Base-by-base conservation (phyloP, 2,329 filamentous ascomycete genomes). In the Neopestalotiopsis sp. region DNA sequence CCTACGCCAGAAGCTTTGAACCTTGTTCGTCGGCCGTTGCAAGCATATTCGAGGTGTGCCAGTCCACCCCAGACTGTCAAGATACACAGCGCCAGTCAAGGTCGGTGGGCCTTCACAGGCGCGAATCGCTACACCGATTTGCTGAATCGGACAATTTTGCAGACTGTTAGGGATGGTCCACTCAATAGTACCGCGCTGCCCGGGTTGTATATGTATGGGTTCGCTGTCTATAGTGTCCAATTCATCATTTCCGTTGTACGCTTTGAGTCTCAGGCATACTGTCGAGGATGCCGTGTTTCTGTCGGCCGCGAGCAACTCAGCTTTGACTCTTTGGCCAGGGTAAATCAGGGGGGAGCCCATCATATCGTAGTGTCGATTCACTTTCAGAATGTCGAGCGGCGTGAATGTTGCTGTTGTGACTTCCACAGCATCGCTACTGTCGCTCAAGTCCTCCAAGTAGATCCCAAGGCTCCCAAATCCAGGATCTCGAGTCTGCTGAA, bases 341-440 rank as follows among this genome's bases (percentile, higher is more conserved):
- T 76, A 79, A 0, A 79, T 61, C 2, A 78, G 70, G 0, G 77
- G 77, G 9, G 76, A 75, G 14, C 73, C 71, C 30, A 72, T 73
- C 5, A 78, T 64, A 12, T 74, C 72, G 66, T 79, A 79, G 4
- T 13, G 56, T 2, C 34, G 34, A 38, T 49, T 49, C 67, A 74
- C 49, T 53, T 53, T 72, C 5, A 67, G 45, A 4, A 73, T 71
- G 5, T 78, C 73, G 1, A 71, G 69, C 2, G 73, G 71, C 24
- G 69, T 63, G 49, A 78, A 79, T 0, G 76, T 77, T n/a, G 73
- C 69, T 1, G 76, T 78, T n/a, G 75, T 58, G 70, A 56, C 62
- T 28, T 49, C 62, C 13, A 30, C 62, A n/a, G 12, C 14, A 9
- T 38, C 28, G 13, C 17, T 20, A 28, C 6, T 38, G 6, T 53